Conservation (phyloP, 2,329 filamentous ascomycete genomes). For the Nemania sp. region DNA sequence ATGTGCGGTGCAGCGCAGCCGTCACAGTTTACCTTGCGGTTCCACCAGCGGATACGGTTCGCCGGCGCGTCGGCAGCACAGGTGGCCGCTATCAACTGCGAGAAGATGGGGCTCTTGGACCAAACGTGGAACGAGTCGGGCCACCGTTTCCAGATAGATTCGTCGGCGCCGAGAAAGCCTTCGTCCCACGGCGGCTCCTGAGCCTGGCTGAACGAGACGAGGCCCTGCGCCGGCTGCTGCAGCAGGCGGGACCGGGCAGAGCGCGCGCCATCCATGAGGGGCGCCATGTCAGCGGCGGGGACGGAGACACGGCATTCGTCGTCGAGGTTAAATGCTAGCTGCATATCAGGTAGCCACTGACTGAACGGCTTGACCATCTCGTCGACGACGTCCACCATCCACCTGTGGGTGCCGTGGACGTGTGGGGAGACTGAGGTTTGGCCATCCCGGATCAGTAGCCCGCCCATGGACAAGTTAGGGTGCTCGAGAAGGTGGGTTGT, state of each 20-base stretch:
- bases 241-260: slow-evolving; percentile 43
- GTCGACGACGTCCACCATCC: slow-evolving; percentile 55
- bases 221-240: slow-evolving; percentile 38
- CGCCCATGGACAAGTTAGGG: slow-evolving; percentile 49
- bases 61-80: slow-evolving; percentile 63
- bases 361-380: slow-evolving; percentile 57
- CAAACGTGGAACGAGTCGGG: slow-evolving; percentile 46
- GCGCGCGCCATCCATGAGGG: slow-evolving; percentile 48
- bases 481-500: slow-evolving; percentile 51
- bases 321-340: slow-evolving; percentile 64
- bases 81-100: slow-evolving; percentile 53
- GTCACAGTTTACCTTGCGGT: slow-evolving; percentile 52
- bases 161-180: slow-evolving; percentile 43
- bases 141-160: slow-evolving; percentile 43
- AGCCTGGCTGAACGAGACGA: slow-evolving; percentile 41
- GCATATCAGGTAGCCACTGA: slow-evolving; percentile 63
- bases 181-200: slow-evolving; percentile 45
- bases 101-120: slow-evolving; percentile 52
- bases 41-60: slow-evolving; percentile 56
- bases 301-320: slow-evolving; percentile 64
- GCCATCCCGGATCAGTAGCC: slow-evolving; percentile 51
- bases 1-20: slow-evolving; percentile 55
- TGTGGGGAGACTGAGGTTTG: slow-evolving; percentile 50
- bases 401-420: slow-evolving; percentile 51
- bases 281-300: slow-evolving; percentile 57